phyloP scores from a whole-genome alignment of 257 asterid genomes.

The Gynochthodes officinalis region DNA sequence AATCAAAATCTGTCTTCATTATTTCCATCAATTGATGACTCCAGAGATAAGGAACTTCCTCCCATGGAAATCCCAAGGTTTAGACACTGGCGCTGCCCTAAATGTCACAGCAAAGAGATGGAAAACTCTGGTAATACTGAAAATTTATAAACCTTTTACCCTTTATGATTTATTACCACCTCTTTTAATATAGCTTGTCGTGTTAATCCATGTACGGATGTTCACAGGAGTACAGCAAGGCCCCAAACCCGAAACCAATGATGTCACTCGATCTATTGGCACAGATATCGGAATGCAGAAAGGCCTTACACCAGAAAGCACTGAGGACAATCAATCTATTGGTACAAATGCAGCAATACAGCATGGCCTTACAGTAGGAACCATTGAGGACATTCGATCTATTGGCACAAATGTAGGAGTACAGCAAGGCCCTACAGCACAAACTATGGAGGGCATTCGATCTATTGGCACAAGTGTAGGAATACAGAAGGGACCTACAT shows the following conservation, averaged over 20 bases:
- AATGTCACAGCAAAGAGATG: constrained; percentile 30
- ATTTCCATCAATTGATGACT: constrained; percentile 33
- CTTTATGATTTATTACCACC: not conserved
- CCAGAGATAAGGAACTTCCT: constrained; percentile 39
- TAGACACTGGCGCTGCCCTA: constrained; percentile 68
- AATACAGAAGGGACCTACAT: not conserved
- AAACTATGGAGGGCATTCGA: not conserved
- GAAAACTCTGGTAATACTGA: constrained; percentile 19
- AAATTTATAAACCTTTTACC: constrained; percentile 7
- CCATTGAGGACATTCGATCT: constrained; percentile 1
- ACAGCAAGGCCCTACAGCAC: constrained; percentile 6
- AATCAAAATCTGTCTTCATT: constrained; percentile 39
- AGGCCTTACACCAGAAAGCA: not conserved
- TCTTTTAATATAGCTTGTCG: not conserved
- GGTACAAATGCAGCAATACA: not conserved
- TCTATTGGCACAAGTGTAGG: not conserved
- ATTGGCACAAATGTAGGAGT: not conserved
- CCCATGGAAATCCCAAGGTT: constrained; percentile 45
- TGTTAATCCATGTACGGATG: not conserved
- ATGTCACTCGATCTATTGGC: not conserved
- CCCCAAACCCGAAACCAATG: not conserved
- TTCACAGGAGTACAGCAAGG: not conserved
- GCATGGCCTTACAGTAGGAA: not conserved
- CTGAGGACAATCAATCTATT: not conserved
- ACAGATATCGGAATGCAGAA: not conserved